Percentiles rank a stretch among this genome's conserved stretches.
Evolutionary conservation across 2,329 filamentous ascomycete species (phyloP).

Genomic region (Colletotrichum navitas): DNA sequence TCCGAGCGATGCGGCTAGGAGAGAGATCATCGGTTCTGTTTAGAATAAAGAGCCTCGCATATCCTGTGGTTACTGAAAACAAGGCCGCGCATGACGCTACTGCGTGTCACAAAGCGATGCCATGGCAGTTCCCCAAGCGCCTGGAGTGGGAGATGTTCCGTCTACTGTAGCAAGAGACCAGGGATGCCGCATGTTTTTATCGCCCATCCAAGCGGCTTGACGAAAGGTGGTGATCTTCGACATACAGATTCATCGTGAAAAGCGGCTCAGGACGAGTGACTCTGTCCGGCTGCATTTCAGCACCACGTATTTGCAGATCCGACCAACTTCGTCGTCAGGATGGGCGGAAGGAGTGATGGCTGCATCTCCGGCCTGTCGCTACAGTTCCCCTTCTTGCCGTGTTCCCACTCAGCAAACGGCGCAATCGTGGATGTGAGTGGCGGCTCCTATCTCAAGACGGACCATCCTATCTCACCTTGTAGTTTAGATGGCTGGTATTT

Average conservation of each 20-base stretch:
- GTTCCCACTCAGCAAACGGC: background rate
- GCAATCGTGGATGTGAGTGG: background rate
- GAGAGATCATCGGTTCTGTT: conserved; percentile 26
- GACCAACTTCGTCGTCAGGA: background rate
- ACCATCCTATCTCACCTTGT: background rate
- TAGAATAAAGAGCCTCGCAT: conserved; percentile 2
- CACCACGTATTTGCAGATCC: background rate
- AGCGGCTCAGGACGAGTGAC: background rate
- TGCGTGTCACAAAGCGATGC: conserved; percentile 8
- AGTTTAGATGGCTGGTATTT: background rate
- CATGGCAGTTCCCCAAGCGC: background rate
- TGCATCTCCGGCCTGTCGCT: background rate
- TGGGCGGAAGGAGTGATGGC: background rate
- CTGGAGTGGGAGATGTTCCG: background rate
- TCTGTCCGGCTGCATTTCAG: background rate
- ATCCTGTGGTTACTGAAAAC: background rate
- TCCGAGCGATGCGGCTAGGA: conserved; percentile 9
- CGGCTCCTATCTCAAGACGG: background rate
- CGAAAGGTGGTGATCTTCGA: background rate
- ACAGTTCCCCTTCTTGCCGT: too few species aligned
- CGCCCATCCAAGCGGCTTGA: background rate
- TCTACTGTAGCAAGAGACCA: background rate
- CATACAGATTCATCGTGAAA: background rate
- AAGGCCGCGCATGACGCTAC: conserved; percentile 15
- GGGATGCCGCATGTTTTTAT: background rate